Conservation (phyloP, 1,284 basidiomycete genomes). For the Fomitiporia mediterranea region DNA sequence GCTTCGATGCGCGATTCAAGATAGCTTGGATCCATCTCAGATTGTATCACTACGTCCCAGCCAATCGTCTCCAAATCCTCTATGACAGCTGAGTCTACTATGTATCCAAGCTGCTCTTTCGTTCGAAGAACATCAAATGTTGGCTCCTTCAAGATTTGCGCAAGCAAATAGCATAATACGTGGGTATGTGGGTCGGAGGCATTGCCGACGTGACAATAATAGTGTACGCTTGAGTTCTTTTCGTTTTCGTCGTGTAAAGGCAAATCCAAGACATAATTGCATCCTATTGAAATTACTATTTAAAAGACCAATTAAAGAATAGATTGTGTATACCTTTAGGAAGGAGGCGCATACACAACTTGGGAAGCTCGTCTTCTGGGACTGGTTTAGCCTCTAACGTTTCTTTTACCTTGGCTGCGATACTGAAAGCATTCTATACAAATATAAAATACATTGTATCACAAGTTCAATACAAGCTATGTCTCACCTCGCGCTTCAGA, state of each 20-base stretch:
- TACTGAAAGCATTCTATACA: conserved; percentile 63
- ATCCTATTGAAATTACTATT: conserved; percentile 38
- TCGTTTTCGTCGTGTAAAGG: conserved; percentile 81
- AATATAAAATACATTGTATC: conserved; percentile 3
- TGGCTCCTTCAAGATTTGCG: conserved; percentile 82
- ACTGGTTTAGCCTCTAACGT: conserved; percentile 61
- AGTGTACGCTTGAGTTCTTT: conserved; percentile 80
- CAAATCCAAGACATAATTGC: conserved; percentile 66
- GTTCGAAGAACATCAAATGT: conserved; percentile 93
- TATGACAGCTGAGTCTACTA: conserved; percentile 63
- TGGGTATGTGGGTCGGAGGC: conserved; percentile 50
- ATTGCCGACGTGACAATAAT: conserved; percentile 73
- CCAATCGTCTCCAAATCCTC: conserved; percentile 67
- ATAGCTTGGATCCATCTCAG: conserved; percentile 77
- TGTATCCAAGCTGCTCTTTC: conserved; percentile 94
- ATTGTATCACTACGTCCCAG: conserved; percentile 85
- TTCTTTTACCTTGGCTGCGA: conserved; percentile 71
- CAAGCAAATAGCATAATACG: conserved; percentile 55
- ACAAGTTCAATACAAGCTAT: conserved; percentile 13
- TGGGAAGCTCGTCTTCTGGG: conserved; percentile 47
- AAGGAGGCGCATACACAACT: conserved; percentile 60
- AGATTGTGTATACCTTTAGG: conserved; percentile 48
- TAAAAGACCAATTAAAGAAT: conserved; percentile 11
- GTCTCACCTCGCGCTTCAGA: neutral
- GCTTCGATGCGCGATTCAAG: conserved; percentile 86